Evolutionary conservation across 352 stramenopile genomes (phyloP), one percentile per base, ranked within the genome.

Genomic region (Phytophthora gonapodyides): DNA sequence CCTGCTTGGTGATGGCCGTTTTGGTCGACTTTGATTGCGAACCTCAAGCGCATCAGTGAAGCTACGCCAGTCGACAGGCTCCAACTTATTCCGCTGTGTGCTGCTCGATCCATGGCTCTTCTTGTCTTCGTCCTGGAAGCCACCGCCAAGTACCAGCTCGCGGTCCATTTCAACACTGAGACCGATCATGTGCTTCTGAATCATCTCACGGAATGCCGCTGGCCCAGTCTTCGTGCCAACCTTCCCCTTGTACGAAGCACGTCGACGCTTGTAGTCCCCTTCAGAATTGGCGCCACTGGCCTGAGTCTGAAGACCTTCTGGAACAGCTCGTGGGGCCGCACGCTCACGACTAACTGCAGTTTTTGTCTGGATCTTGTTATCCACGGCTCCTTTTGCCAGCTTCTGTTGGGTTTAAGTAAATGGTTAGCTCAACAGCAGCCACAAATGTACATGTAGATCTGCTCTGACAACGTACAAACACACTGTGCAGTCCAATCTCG

Each of bases 161-260:
- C 76, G 62, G 35, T 73, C 76, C 0, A 53, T 71, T 35, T 77
- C 72, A 36, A 82, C 37, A 55, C 75, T 82, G 21, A 90, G 69
- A 0, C 63, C 69, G 24, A 80, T 43, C 81, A 92, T 92, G 46
- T 87, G 78, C 40, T 80, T 87, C 5, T 72, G 64, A 9, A 92
- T 78, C 56, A 92, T 62, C 48, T 90, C 81, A 17, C 80, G 77
- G n/a, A 86, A 69, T 34, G 75, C 64, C 9, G 66, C 62, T 7
- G 69, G 68, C 2, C 68, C 69, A 34, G 71, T 82, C 45, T 82
- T 72, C 17, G 69, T 66, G 7, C 75, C 64, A 8, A 76, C 47
- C 35, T 87, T 87, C 5, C 66, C 63, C 8, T 73, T 72, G 57
- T 89, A 91, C 21, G 80, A 80, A 30, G 69, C 67, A 38, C 78